These are phyloP conservation scores for Gomphus sp. DNA, from an alignment of 1,284 basidiomycete genomes.

Conservation along the genomic window DNA sequence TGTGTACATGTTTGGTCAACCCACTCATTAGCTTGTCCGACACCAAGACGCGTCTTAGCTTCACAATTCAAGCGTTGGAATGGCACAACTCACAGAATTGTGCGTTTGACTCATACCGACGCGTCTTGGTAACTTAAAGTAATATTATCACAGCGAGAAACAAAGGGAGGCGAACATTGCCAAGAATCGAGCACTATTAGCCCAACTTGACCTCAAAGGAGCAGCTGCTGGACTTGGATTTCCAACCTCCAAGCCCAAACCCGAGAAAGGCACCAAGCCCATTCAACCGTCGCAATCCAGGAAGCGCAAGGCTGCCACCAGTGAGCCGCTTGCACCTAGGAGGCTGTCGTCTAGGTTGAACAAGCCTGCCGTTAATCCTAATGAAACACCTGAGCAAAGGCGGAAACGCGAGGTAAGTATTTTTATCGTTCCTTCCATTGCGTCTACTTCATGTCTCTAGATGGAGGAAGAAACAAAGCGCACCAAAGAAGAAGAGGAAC, in stretches of 20 bases:
- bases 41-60: neutral
- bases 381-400: conserved; percentile 56
- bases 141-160: neutral
- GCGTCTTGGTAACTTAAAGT: neutral
- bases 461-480: conserved; percentile 39
- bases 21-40: neutral
- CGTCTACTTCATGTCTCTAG: conserved; percentile 16
- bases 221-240: conserved; percentile 43
- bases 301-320: conserved; percentile 33
- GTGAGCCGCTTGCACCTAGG: conserved; percentile 34
- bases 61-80: neutral
- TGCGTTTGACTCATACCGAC: neutral
- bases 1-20: conserved; percentile 1
- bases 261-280: conserved; percentile 47
- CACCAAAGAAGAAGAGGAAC: conserved; percentile 46
- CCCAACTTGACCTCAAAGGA: conserved; percentile 56
- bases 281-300: conserved; percentile 44
- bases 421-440: neutral
- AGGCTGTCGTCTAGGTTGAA: conserved; percentile 57
- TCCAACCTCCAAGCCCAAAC: conserved; percentile 20
- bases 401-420: conserved; percentile 51
- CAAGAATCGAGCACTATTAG: conserved; percentile 62
- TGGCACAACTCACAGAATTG: conserved; percentile 3
- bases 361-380: conserved; percentile 32
- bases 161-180: conserved; percentile 63